Evolutionary conservation across 805 yeast species (phyloP).

Genomic region (Hanseniaspora thailandica): DNA sequence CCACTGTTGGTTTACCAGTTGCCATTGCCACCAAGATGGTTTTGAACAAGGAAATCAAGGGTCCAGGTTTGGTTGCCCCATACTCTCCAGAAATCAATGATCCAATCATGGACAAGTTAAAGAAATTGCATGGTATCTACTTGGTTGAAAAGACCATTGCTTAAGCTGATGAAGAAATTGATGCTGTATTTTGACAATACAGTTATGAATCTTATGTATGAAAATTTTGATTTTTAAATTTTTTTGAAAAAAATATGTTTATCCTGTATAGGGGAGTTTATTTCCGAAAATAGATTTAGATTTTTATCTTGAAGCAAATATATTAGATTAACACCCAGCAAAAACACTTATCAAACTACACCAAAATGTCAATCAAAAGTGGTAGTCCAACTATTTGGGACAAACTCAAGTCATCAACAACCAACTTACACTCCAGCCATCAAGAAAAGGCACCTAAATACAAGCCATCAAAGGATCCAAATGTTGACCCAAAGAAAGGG

Average conservation of each 20-base stretch:
- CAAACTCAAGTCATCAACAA: constrained; percentile 26
- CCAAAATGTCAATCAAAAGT: not conserved
- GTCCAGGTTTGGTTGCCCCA: constrained; percentile 86
- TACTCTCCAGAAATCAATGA: constrained; percentile 80
- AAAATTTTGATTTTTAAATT: not conserved
- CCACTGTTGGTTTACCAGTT: constrained; percentile 95
- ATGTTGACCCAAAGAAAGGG: not conserved
- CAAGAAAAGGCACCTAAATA: constrained; percentile 1
- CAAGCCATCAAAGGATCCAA: not conserved
- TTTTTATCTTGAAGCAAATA: too few species aligned
- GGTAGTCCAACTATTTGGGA: constrained; percentile 22
- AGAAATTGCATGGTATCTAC: constrained; percentile 79
- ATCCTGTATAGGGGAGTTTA: too few species aligned
- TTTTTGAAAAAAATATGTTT: too few species aligned
- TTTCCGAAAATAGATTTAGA: too few species aligned
- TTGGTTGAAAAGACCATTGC: constrained; percentile 72
- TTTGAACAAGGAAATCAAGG: constrained; percentile 63
- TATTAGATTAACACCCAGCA: too few species aligned
- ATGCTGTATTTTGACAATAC: constrained; percentile 1
- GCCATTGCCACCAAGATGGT: constrained; percentile 87
- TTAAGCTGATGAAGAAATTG: constrained; percentile 18
- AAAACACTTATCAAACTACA: not conserved
- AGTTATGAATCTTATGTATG: not conserved
- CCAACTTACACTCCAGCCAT: constrained; percentile 22
- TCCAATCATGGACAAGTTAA: constrained; percentile 81